Evolutionary conservation across 768 basidiomycete species (phyloP).

Genomic region (Gymnopilus junonius): DNA sequence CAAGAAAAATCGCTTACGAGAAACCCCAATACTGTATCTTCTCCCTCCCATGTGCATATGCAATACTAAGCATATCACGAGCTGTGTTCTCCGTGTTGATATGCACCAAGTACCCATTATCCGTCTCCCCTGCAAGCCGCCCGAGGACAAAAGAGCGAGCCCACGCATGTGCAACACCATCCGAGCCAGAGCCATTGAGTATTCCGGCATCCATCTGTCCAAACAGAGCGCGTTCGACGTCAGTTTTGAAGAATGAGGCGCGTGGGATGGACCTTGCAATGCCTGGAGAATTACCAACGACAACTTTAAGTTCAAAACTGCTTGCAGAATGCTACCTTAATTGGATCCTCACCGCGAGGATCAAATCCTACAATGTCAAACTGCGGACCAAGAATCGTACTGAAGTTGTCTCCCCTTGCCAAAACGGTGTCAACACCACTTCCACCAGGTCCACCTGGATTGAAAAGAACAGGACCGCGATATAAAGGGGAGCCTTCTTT

Average conservation of each 20-base stretch:
- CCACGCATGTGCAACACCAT: slow-evolving; percentile 32
- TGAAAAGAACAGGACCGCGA: slow-evolving; percentile 48
- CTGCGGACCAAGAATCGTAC: slow-evolving; percentile 40
- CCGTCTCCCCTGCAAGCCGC: slow-evolving; percentile 34
- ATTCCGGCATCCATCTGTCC: not conserved
- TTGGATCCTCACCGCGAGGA: slow-evolving; percentile 39
- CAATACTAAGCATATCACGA: slow-evolving; percentile 41
- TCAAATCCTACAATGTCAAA: slow-evolving; percentile 54
- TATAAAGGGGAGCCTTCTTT: slow-evolving; percentile 32
- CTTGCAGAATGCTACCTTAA: not conserved
- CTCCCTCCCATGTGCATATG: slow-evolving; percentile 32
- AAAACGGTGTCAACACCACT: slow-evolving; percentile 40
- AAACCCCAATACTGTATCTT: slow-evolving; percentile 41
- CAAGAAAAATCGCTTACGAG: slow-evolving; percentile 20
- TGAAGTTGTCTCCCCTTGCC: slow-evolving; percentile 26
- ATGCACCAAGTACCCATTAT: slow-evolving; percentile 29
- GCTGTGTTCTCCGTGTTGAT: slow-evolving; percentile 43
- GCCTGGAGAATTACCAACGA: slow-evolving; percentile 29
- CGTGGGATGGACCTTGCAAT: slow-evolving; percentile 38
- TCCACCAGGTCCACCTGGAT: slow-evolving; percentile 53
- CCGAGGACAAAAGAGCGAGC: slow-evolving; percentile 35
- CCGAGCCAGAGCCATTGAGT: slow-evolving; percentile 5
- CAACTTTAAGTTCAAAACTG: slow-evolving; percentile 2
- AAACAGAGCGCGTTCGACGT: slow-evolving; percentile 34
- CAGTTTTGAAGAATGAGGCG: slow-evolving; percentile 38